These are phyloP conservation scores for Hansenula anomala DNA, from an alignment of 1,139 yeast genomes.

Conservation along the genomic window DNA sequence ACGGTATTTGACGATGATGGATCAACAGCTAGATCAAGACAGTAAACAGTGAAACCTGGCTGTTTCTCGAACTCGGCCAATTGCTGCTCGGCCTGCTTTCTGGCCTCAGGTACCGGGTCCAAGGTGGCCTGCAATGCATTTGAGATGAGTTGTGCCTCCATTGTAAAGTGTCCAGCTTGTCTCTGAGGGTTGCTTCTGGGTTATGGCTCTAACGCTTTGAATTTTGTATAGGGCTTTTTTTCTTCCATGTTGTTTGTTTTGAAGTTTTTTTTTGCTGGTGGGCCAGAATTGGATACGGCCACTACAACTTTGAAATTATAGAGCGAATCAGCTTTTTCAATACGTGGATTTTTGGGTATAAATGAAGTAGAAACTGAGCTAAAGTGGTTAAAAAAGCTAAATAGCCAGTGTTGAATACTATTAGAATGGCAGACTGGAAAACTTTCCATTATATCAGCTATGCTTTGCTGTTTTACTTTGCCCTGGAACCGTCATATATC, in stretches of 20 bases:
- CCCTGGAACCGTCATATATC: constrained; percentile 74
- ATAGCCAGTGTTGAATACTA: too few species aligned
- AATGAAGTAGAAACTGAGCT: too few species aligned
- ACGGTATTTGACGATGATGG: constrained; percentile 40
- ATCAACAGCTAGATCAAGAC: constrained; percentile 50
- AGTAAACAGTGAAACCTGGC: constrained; percentile 54
- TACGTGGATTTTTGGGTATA: too few species aligned
- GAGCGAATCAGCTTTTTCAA: too few species aligned
- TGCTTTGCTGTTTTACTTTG: constrained; percentile 49
- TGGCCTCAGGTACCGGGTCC: constrained; percentile 57
- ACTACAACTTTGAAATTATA: too few species aligned
- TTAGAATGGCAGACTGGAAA: constrained; percentile 38
- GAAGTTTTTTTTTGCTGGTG: not conserved
- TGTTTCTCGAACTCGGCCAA: constrained; percentile 50
- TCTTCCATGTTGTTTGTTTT: too few species aligned
- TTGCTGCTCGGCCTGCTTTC: constrained; percentile 68
- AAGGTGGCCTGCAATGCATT: constrained; percentile 78
- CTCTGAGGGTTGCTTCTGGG: not conserved
- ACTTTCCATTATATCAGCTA: constrained; percentile 38
- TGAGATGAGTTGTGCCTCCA: constrained; percentile 67
- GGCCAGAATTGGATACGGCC: not conserved
- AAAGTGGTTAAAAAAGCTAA: too few species aligned
- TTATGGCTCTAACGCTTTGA: not conserved
- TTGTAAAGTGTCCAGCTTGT: constrained; percentile 1
- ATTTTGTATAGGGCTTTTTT: not conserved